Percentiles rank a stretch among this genome's conserved stretches.
These are phyloP conservation scores for Mrakia frigida DNA, from an alignment of 768 basidiomycete genomes.

Conservation along the genomic window DNA sequence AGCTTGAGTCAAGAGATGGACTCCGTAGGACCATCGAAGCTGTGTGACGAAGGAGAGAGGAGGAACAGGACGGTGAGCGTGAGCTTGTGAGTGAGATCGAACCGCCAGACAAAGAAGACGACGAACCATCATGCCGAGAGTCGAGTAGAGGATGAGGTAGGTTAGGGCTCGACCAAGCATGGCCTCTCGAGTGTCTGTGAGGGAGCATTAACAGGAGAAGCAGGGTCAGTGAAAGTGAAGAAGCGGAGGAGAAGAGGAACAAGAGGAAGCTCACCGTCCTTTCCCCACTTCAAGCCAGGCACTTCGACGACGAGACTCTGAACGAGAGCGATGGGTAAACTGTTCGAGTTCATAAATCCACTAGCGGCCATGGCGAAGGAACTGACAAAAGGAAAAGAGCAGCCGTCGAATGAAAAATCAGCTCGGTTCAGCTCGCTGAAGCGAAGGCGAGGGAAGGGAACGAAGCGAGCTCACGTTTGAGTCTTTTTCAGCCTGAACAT, in stretches of 20 bases:
- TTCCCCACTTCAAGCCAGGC: conserved; percentile 56
- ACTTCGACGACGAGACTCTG: conserved; percentile 81
- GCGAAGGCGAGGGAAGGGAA: conserved; percentile 36
- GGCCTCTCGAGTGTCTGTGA: conserved; percentile 68
- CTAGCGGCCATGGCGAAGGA: conserved; percentile 44
- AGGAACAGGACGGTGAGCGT: too few relatives aligned
- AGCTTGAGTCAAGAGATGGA: conserved; percentile 63
- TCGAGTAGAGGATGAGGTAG: conserved; percentile 87
- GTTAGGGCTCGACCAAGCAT: conserved; percentile 89
- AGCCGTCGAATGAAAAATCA: conserved; percentile 1
- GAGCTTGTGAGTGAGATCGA: too few relatives aligned
- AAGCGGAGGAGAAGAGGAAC: neutral
- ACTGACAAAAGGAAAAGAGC: conserved; percentile 29
- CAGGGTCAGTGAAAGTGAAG: conserved; percentile 55
- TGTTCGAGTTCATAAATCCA: conserved; percentile 83
- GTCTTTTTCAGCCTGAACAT: conserved; percentile 63
- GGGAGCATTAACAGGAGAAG: too few relatives aligned
- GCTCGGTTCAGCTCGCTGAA: conserved; percentile 46
- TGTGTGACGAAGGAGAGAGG: too few relatives aligned
- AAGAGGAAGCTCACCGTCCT: neutral
- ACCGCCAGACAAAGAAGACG: too few relatives aligned
- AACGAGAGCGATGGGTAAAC: conserved; percentile 87
- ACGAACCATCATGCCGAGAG: conserved; percentile 74
- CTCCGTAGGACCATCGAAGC: conserved; percentile 78
- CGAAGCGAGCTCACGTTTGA: conserved; percentile 58